Evolutionary conservation across 306 rosid species (phyloP).

Genomic region (Phaseolus lunatus): DNA sequence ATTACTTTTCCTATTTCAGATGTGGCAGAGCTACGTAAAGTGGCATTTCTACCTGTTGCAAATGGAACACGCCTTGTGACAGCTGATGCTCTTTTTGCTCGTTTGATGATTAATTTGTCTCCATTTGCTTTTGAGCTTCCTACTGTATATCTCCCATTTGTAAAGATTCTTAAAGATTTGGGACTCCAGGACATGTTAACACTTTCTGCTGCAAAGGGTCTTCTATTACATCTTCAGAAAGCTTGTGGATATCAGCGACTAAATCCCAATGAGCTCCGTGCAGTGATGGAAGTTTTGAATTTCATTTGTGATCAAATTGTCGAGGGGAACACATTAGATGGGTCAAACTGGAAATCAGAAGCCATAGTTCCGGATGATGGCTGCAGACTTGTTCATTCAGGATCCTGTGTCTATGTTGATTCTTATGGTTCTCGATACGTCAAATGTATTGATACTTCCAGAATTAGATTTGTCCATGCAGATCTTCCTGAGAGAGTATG

Average conservation of each 20-base stretch:
- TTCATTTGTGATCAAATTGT: conserved; percentile 74
- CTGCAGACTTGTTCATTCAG: conserved; percentile 92
- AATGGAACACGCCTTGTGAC: conserved; percentile 94
- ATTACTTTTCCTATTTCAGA: conserved; percentile 60
- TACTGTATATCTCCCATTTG: conserved; percentile 76
- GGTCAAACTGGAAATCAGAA: conserved; percentile 66
- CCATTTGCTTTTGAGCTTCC: conserved; percentile 99
- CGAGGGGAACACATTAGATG: conserved; percentile 55
- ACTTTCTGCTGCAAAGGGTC: conserved; percentile 80
- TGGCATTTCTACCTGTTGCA: conserved; percentile 94
- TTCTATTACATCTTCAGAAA: conserved; percentile 83
- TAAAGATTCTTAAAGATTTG: conserved; percentile 84
- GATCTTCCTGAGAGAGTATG: conserved; percentile 91
- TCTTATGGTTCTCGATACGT: conserved; percentile 85
- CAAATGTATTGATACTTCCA: conserved; percentile 81
- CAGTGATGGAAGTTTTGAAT: conserved; percentile 88
- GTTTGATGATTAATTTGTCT: conserved; percentile 80
- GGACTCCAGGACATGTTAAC: conserved; percentile 88
- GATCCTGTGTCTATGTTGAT: conserved; percentile 83
- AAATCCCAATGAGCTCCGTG: conserved; percentile 97
- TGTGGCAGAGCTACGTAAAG: conserved; percentile 63
- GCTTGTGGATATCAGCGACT: conserved; percentile 91
- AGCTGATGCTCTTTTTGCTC: conserved; percentile 81
- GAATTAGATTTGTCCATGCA: conserved; percentile 86
- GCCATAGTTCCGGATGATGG: conserved; percentile 93